Evolutionary conservation across 495 filamentous ascomycete genomes (phyloP), one percentile per base, ranked within the genome.

Genomic region (Xylaria scruposa): DNA sequence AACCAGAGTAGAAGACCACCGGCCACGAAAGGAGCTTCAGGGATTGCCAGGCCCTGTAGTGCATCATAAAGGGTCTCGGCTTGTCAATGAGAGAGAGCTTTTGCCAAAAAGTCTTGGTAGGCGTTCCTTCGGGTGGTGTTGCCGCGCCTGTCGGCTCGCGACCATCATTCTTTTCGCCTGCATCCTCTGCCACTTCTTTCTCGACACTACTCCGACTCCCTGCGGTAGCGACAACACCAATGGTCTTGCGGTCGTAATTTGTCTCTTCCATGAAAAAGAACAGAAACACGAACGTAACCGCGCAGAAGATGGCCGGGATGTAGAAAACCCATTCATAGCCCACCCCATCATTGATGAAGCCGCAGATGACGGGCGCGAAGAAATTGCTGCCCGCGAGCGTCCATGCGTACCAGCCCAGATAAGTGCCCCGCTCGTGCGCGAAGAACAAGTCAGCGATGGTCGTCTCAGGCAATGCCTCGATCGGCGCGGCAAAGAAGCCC

Each of bases 231-330:
- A 78, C 72, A 33, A 77, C 74, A 29, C 77, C 79, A 29, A 80
- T 68, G 26, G 75, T 77, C 13, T 47, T 72, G 15, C 86, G 87
- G 59, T 84, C 81, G 73, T 88, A 91, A 76, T 90, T 91, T 1
- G 90, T 91, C 77, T 92, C 90, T 78, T 92, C 90, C 86, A 90
- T 88, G 78, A 90, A 89, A 79, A 91, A 89, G 80, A 90, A 90
- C 0, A 91, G 82, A 71, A 91, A 89, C 6, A 89, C 76, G 61
- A 87, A 85, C 1, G 81, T 84, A 29, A 83, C 81, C 1, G 76
- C 90, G 65, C 83, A 79, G 74, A 91, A 90, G 38, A 91, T 90
- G 9, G 88, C 88, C 42, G 87, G 87, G 85, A 88, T 90, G 78
- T 90, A 91, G 67, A 90, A 86, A 1, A 90, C 89, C 89, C 89